Evolutionary conservation across 163 green algal species (phyloP).

Genomic region (Smithsoniella earleae): DNA sequence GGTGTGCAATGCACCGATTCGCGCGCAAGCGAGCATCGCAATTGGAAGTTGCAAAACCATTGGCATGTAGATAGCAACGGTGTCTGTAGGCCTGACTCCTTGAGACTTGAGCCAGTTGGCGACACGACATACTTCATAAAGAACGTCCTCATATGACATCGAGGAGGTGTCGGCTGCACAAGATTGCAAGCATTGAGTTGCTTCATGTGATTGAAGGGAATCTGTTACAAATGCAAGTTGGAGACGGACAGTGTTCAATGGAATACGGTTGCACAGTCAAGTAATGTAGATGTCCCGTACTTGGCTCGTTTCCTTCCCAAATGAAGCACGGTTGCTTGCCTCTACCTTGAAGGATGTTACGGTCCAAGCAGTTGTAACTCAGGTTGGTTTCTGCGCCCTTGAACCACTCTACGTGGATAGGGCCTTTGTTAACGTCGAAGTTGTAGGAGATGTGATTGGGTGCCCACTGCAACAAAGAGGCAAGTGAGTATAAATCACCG

Average conservation of each 20-base stretch:
- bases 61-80: conserved; percentile 25
- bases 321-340: conserved; percentile 56
- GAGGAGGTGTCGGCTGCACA: conserved; percentile 25
- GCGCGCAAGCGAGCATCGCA: conserved; percentile 63
- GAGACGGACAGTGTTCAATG: background rate
- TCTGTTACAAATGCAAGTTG: background rate
- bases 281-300: background rate
- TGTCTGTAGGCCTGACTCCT: background rate
- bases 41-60: conserved; percentile 39
- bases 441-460: conserved; percentile 64
- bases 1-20: conserved; percentile 67
- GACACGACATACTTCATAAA: conserved; percentile 60
- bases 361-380: conserved; percentile 86
- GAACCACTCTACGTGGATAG: conserved; percentile 66
- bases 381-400: conserved; percentile 81
- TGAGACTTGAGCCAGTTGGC: conserved; percentile 5
- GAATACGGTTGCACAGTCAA: background rate
- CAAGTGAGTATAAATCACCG: too few relatives aligned
- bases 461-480: conserved; percentile 45
- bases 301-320: conserved; percentile 86
- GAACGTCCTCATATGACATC: conserved; percentile 72
- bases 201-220: background rate
- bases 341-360: conserved; percentile 42
- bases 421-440: conserved; percentile 73
- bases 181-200: background rate